These are phyloP conservation scores for Senna tora DNA, from an alignment of 306 rosid genomes.

Conservation along the genomic window DNA sequence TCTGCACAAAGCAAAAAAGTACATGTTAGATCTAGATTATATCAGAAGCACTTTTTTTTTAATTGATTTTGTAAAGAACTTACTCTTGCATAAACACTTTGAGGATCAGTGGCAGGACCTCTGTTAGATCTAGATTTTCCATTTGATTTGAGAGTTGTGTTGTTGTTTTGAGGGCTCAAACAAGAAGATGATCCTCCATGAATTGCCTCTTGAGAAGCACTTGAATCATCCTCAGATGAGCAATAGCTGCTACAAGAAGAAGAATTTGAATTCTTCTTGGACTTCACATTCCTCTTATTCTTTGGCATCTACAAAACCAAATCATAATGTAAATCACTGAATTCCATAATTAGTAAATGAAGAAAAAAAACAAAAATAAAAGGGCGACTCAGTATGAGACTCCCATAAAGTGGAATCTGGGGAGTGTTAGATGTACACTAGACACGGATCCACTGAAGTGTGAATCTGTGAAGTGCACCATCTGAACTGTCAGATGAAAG, in stretches of 20 bases:
- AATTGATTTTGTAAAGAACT: slow-evolving; percentile 7
- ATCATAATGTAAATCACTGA: slow-evolving; percentile 12
- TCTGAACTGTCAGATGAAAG: too few species aligned
- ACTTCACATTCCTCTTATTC: slow-evolving; percentile 41
- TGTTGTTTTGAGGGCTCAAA: slow-evolving; percentile 39
- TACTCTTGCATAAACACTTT: slow-evolving; percentile 87
- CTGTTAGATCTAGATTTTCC: slow-evolving; percentile 55
- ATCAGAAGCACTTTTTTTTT: too few species aligned
- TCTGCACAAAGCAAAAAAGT: slow-evolving; percentile 51
- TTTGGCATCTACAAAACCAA: slow-evolving; percentile 43
- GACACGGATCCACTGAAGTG: too few species aligned
- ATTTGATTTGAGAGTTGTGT: slow-evolving; percentile 28
- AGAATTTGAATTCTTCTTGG: slow-evolving; percentile 47
- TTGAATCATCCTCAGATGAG: slow-evolving; percentile 60
- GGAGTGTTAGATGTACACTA: too few species aligned
- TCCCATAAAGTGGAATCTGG: too few species aligned
- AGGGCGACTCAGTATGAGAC: too few species aligned
- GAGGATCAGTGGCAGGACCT: slow-evolving; percentile 77
- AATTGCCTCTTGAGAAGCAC: slow-evolving; percentile 46
- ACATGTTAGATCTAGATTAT: not conserved
- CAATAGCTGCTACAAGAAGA: slow-evolving; percentile 39
- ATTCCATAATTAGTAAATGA: not conserved
- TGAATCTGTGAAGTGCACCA: too few species aligned
- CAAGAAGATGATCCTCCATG: slow-evolving; percentile 43
- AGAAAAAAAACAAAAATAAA: too few species aligned